A percentile compares a stretch with the other conserved stretches of the same genome.
Evolutionary conservation across 1,284 basidiomycete species (phyloP).

Genomic region (Rugiboletus extremiorientalis): DNA sequence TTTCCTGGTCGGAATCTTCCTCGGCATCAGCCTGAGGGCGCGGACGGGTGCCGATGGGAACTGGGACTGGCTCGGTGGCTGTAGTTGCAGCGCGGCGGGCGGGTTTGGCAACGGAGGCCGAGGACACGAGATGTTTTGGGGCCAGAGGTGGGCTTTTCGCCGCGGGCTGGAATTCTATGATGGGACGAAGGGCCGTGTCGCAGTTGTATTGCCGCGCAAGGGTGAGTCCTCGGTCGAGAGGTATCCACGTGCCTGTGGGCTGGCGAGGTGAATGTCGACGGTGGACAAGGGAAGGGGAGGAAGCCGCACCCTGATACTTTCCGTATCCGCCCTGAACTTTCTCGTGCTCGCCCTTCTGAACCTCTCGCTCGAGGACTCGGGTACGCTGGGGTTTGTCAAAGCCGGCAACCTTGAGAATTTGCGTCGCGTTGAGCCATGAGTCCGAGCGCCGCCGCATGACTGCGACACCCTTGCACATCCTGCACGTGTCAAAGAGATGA

Average conservation of each 20-base stretch:
- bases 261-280: background rate
- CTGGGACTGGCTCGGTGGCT: slow-evolving; percentile 34
- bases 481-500: slow-evolving; percentile 42
- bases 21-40: slow-evolving; percentile 49
- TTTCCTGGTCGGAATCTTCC: slow-evolving; percentile 58
- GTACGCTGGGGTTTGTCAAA: slow-evolving; percentile 99
- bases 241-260: slow-evolving; percentile 95
- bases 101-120: slow-evolving; percentile 52
- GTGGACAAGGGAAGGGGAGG: background rate
- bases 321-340: slow-evolving; percentile 99
- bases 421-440: slow-evolving; percentile 98
- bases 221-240: slow-evolving; percentile 85
- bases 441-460: slow-evolving; percentile 97
- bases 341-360: slow-evolving; percentile 98
- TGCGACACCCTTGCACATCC: slow-evolving; percentile 94
- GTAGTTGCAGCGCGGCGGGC: slow-evolving; percentile 48
- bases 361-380: slow-evolving; percentile 94
- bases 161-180: slow-evolving; percentile 93
- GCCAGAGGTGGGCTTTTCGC: slow-evolving; percentile 94
- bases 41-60: slow-evolving; percentile 49
- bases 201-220: slow-evolving; percentile 95
- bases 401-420: slow-evolving; percentile 98
- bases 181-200: slow-evolving; percentile 84
- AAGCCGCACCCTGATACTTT: slow-evolving; percentile 93
- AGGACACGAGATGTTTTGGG: slow-evolving; percentile 90